phyloP scores from a whole-genome alignment of 345 rosid genomes.

The Citrus australasica region DNA sequence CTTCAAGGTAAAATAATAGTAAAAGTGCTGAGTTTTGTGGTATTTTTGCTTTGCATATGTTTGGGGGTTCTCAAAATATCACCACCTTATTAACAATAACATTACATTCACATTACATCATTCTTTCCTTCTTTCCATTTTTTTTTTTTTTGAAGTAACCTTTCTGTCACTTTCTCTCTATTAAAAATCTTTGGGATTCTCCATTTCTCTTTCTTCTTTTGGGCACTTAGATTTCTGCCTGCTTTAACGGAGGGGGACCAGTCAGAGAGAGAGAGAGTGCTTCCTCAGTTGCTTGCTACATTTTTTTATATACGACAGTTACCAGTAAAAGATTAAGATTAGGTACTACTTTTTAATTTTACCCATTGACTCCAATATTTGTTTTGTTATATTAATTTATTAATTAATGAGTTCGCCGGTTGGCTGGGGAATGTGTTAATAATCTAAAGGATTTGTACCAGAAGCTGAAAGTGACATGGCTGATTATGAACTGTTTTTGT shows the following conservation, averaged over 20 bases:
- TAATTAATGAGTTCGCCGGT: neutral
- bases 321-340: too few species aligned
- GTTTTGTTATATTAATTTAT: neutral
- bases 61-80: neutral
- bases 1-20: too few species aligned
- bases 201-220: neutral
- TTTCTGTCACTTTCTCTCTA: neutral
- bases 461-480: neutral
- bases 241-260: neutral
- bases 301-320: too few species aligned
- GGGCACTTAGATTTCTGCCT: neutral
- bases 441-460: neutral
- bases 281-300: neutral
- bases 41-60: neutral
- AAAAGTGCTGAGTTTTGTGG: neutral
- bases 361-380: neutral
- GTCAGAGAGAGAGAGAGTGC: neutral
- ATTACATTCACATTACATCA: neutral
- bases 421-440: neutral
- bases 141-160: constrained; percentile 2
- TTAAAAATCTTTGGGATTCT: neutral
- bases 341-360: too few species aligned
- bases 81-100: neutral
- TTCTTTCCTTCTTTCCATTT: constrained; percentile 8
- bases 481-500: neutral